Base-by-base conservation (phyloP, 208 protist genomes). In the Acanthamoeba lenticulata region DNA sequence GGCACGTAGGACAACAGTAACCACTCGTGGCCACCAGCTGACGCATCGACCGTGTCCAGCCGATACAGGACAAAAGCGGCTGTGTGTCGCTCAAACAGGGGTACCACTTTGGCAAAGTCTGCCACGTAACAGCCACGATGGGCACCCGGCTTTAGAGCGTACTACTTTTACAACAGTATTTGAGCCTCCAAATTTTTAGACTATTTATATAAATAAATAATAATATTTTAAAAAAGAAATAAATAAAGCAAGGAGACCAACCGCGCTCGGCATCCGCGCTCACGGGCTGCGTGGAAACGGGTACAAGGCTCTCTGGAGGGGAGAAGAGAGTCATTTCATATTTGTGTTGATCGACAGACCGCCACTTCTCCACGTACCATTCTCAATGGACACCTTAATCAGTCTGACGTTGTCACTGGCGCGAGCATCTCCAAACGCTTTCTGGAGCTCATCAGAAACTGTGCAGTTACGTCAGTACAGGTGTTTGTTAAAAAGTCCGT, bases 311-410 rank as follows among this genome's bases (percentile, higher is more conserved):
- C 74, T 85, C 74, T 85, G 36, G 2, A 47, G 5, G 29, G 2
- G 2, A 32, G 5, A 9, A 85, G 6, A 38, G 27, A 72, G 36
- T 38, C n/a, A 72, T 36, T 9, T 17, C n/a, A 27, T 69, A 9
- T 38, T 38, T 38, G 34, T 29, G 6, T 4, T 9, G 27, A 40
- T 15, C 36, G 7, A 27, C 2, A 5, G 34, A 5, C 11, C 4
- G 27, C 1, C 1, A 17, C 11, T 7, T 13, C 24, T 29, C 1
- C 1, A 3, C 1, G 74, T 57, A 85, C 74, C 74, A 17, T 85
- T n/a, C 32, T 85, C 74, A 32, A 85, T 85, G 44, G 74, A 85
- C 36, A 85, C 74, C 44, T 85, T 45, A 36, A 85, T 44, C 27
- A 57, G 49, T 27, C 74, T 1, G 4, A 85, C 74, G 32, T 55